Evolutionary conservation across 768 basidiomycete species (phyloP).

Genomic region (Pleurotus tuoliensis): DNA sequence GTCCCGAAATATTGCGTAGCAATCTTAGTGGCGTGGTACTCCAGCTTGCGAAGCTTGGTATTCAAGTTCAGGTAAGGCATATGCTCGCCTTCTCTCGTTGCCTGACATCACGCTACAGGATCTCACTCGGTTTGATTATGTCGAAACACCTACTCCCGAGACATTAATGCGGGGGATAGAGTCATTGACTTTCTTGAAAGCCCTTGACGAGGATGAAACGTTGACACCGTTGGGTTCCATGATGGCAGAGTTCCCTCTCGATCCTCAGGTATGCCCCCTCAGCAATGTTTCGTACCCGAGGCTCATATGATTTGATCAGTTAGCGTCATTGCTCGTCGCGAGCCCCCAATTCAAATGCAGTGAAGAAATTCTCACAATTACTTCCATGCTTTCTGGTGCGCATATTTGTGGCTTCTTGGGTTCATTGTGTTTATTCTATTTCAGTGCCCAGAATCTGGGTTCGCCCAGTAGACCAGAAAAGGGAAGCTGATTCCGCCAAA

Average conservation of each 20-base stretch:
- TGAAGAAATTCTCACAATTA: conserved; percentile 92
- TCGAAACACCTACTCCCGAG: conserved; percentile 92
- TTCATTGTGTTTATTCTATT: background rate
- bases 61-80: conserved; percentile 50
- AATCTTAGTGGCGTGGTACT: conserved; percentile 92
- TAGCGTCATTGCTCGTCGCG: conserved; percentile 90
- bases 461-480: conserved; percentile 81
- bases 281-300: background rate
- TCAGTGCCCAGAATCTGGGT: conserved; percentile 49
- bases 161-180: conserved; percentile 97
- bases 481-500: conserved; percentile 93
- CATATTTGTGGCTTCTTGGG: background rate
- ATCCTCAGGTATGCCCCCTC: conserved; percentile 69
- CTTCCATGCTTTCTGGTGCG: conserved; percentile 92
- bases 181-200: conserved; percentile 85
- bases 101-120: conserved; percentile 42
- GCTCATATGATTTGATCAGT: conserved; percentile 29
- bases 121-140: conserved; percentile 82
- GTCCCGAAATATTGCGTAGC: conserved; percentile 91
- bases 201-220: conserved; percentile 91
- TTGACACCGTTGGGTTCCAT: conserved; percentile 81
- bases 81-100: background rate
- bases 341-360: conserved; percentile 96
- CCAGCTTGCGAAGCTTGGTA: conserved; percentile 89
- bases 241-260: conserved; percentile 99